These are phyloP conservation scores for Rheum nobile DNA, from an alignment of 148 eudicot species.

Conservation along the genomic window DNA sequence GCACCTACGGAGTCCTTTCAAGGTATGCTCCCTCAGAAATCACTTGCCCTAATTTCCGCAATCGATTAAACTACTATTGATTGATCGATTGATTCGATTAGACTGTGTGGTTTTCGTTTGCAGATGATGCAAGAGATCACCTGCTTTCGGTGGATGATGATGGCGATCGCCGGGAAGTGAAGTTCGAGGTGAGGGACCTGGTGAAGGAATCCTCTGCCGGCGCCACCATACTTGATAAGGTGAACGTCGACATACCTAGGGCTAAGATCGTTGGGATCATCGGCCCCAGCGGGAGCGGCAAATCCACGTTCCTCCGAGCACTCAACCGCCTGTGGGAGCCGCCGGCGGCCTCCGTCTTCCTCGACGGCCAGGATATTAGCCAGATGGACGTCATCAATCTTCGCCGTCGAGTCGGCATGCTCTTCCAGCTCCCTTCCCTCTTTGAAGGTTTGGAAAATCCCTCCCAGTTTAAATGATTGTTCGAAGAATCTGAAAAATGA, in stretches of 20 bases:
- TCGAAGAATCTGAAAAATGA: neutral
- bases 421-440: slow-evolving; percentile 9
- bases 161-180: neutral
- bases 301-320: slow-evolving; percentile 3
- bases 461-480: neutral
- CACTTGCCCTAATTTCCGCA: neutral
- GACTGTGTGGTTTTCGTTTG: neutral
- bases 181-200: slow-evolving; percentile 1
- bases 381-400: slow-evolving; percentile 3
- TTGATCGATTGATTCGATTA: neutral
- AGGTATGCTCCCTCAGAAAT: neutral
- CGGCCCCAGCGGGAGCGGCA: slow-evolving; percentile 11
- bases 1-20: slow-evolving; percentile 1
- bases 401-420: slow-evolving; percentile 12
- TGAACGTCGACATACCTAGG: slow-evolving; percentile 9
- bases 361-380: slow-evolving; percentile 2
- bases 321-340: slow-evolving; percentile 10
- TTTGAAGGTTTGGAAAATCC: neutral
- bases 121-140: neutral
- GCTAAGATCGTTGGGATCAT: slow-evolving; percentile 6
- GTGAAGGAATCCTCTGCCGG: slow-evolving; percentile 7
- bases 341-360: neutral
- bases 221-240: neutral
- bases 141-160: neutral
- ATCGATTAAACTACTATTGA: neutral